phyloP scores from a whole-genome alignment of 192 early-diverging fungal species.

The Backusella westeae region DNA sequence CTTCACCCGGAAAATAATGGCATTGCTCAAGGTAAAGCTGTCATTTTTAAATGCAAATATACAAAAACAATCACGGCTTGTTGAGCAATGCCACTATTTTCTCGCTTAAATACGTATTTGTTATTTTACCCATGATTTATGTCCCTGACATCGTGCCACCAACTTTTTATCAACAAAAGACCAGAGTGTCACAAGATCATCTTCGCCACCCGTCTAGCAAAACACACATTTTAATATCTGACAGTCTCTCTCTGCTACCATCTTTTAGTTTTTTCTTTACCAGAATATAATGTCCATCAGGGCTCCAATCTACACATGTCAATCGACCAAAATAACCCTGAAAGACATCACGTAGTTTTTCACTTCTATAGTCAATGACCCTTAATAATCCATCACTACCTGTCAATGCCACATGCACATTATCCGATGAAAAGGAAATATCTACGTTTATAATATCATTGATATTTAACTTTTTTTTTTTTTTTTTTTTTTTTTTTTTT shows the following conservation, averaged over 20 bases:
- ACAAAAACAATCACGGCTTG: too few species aligned
- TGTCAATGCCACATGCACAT: constrained; percentile 74
- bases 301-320: constrained; percentile 88
- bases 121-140: constrained; percentile 78
- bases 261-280: constrained; percentile 24
- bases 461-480: neutral
- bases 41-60: too few species aligned
- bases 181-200: constrained; percentile 92
- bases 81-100: too few species aligned
- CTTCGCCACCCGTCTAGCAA: constrained; percentile 80
- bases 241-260: neutral
- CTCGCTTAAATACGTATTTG: neutral
- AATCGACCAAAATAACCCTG: constrained; percentile 85
- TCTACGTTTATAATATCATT: constrained; percentile 31
- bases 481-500: too few species aligned
- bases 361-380: constrained; percentile 72
- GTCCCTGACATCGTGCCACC: constrained; percentile 89
- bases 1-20: too few species aligned
- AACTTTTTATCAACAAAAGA: constrained; percentile 76
- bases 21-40: too few species aligned
- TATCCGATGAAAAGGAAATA: constrained; percentile 86
- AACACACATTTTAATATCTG: neutral
- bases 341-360: constrained; percentile 79
- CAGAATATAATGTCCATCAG: constrained; percentile 78
- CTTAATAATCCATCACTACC: constrained; percentile 77